A percentile compares a stretch with the other conserved stretches of the same genome.
Evolutionary conservation across 2,329 filamentous ascomycete species (phyloP).

Genomic region (Penicillium sp.): DNA sequence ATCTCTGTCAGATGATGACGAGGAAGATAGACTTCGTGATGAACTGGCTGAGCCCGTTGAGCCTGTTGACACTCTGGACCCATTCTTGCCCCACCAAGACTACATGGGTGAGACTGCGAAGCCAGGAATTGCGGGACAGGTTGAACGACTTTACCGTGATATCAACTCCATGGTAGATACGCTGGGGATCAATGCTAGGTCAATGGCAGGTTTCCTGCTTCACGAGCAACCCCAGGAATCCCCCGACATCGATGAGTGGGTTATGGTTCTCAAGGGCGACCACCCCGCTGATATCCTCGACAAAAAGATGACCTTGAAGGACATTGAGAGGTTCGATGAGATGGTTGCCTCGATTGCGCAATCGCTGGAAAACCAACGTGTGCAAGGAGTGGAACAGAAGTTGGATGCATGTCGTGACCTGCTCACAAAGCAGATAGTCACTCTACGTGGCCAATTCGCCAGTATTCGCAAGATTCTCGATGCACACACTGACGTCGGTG

Average conservation of each 20-base stretch:
- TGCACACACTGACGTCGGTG: constrained; percentile 67
- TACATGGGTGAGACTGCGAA: constrained; percentile 46
- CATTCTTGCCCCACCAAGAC: constrained; percentile 51
- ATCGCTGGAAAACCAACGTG: constrained; percentile 65
- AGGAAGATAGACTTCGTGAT: constrained; percentile 48
- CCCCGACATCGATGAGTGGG: constrained; percentile 51
- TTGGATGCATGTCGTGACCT: constrained; percentile 67
- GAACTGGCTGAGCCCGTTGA: constrained; percentile 46
- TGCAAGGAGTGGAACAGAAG: constrained; percentile 68
- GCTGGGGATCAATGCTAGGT: constrained; percentile 79
- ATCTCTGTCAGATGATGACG: constrained; percentile 47
- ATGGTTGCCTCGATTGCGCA: constrained; percentile 65
- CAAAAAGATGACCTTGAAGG: constrained; percentile 69
- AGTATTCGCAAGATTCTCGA: constrained; percentile 76
- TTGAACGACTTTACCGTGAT: constrained; percentile 51
- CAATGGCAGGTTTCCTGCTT: constrained; percentile 56
- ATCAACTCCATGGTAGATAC: constrained; percentile 85
- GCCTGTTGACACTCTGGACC: constrained; percentile 46
- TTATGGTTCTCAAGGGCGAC: constrained; percentile 41
- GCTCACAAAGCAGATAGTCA: constrained; percentile 64
- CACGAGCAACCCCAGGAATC: constrained; percentile 47
- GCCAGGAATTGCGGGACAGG: constrained; percentile 50
- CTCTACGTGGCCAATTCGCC: constrained; percentile 71
- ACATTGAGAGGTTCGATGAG: constrained; percentile 67
- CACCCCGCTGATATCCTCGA: constrained; percentile 69